These are phyloP conservation scores for Scutellaria baicalensis DNA, from an alignment of 257 asterid species.

Conservation along the genomic window DNA sequence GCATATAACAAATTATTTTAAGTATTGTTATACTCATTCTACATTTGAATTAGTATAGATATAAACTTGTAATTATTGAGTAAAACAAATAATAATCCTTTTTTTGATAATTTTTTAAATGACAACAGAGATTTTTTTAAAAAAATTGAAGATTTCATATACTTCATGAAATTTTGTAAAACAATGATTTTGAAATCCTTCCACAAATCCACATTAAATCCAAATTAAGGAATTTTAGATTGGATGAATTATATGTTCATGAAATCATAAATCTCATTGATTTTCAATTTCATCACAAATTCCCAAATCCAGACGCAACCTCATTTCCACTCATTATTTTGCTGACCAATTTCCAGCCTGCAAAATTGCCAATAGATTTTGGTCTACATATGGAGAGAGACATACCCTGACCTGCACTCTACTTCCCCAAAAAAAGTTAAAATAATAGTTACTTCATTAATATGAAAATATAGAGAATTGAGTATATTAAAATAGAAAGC, in stretches of 20 bases:
- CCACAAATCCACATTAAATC: background rate
- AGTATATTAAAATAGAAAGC: background rate
- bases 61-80: background rate
- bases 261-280: background rate
- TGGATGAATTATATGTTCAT: background rate
- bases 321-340: background rate
- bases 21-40: background rate
- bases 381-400: background rate
- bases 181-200: background rate
- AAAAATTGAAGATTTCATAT: background rate
- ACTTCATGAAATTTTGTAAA: background rate
- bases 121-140: background rate
- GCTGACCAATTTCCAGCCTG: background rate
- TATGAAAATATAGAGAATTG: background rate
- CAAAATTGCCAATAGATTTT: background rate
- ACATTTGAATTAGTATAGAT: background rate
- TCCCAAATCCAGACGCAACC: background rate
- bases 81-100: background rate
- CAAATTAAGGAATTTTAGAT: background rate
- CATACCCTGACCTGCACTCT: background rate
- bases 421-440: background rate
- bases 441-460: background rate
- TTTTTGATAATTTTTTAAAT: background rate
- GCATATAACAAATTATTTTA: background rate
- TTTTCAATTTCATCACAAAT: too few relatives aligned